Evolutionary conservation across 441 rosid species (phyloP), one percentile per base, ranked within the genome.

Genomic region (Eugenia klotzschiana): DNA sequence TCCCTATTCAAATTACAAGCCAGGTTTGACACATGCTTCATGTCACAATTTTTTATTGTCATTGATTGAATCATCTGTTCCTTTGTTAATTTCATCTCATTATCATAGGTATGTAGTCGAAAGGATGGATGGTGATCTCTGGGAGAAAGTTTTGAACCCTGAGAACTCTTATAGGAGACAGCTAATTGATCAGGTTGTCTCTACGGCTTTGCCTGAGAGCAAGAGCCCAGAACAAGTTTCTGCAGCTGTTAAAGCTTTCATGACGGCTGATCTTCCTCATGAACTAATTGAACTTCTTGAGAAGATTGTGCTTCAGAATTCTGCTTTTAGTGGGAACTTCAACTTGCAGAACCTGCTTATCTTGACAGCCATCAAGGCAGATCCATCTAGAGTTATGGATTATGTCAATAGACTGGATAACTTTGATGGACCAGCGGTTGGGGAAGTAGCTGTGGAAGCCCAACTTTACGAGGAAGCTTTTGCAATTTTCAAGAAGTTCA

Each of bases 221-320:
- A 96, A 96, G 94, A 98, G 99, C 84, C 99, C 99, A 80, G 98
- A 98, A 81, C 99, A 98, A 93, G 99, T 98, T 84, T 96, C 99
- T 84, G 99, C 98, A 81, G 83, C 83, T 1, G 83, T 81, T 25
- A 81, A 81, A 55, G 83, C 83, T 18, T 81, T 81, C 72, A 81
- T 81, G 83, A 81, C 83, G 0, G 83, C 83, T 1, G 83, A 81
- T 81, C 73, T 81, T 37, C 83, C 83, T 54, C 83, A 81, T 54
- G 83, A 81, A 25, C 46, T 81, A 49, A 81, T 81, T 81, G 83
- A 81, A 22, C 83, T 81, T 81, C 83, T 81, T 43, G 83, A 81
- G 73, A 81, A 81, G 83, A 81, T 81, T 86, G 99, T 97, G 58
- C 99, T 97, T 85, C 99, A 97, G 90, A 97, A 97, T 79, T 97